Evolutionary conservation across 1,284 basidiomycete species (phyloP).

Genomic region (Anthracocystis panici-leucophaei): DNA sequence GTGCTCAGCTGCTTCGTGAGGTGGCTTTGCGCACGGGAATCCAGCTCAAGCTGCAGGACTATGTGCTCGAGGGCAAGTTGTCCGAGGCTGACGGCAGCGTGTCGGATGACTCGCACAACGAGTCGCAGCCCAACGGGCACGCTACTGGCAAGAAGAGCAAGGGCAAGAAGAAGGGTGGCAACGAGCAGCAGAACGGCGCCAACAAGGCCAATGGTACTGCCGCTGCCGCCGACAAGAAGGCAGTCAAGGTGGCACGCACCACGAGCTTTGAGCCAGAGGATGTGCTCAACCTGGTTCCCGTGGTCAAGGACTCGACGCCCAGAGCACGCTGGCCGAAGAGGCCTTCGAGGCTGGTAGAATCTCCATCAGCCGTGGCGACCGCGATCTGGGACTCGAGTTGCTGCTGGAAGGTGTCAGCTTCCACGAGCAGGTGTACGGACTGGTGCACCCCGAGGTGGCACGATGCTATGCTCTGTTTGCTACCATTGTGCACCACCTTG

Average conservation of each 20-base stretch:
- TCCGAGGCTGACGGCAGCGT: constrained; percentile 23
- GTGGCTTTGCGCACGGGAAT: constrained; percentile 73
- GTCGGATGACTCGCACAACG: constrained; percentile 57
- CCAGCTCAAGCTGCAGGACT: constrained; percentile 73
- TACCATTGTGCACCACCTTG: constrained; percentile 70
- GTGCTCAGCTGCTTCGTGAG: constrained; percentile 73
- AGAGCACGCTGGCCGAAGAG: constrained; percentile 73
- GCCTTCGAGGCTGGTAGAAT: constrained; percentile 73
- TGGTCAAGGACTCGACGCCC: constrained; percentile 73
- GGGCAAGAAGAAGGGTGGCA: constrained; percentile 39
- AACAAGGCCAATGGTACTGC: constrained; percentile 41
- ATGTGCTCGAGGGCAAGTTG: constrained; percentile 70
- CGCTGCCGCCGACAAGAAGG: constrained; percentile 21
- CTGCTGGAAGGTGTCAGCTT: constrained; percentile 74
- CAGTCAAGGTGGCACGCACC: constrained; percentile 55
- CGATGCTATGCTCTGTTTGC: constrained; percentile 73
- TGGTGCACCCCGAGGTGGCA: constrained; percentile 75
- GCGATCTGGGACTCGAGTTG: constrained; percentile 73
- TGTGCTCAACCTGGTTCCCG: constrained; percentile 73
- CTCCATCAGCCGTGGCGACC: constrained; percentile 72
- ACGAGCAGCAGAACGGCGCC: constrained; percentile 40
- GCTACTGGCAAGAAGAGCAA: constrained; percentile 48
- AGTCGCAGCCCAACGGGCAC: constrained; percentile 66
- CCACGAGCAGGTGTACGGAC: constrained; percentile 75
- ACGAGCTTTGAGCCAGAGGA: constrained; percentile 73